phyloP scores from a whole-genome alignment of 2,329 filamentous ascomycete genomes.

The Nemania sp. region DNA sequence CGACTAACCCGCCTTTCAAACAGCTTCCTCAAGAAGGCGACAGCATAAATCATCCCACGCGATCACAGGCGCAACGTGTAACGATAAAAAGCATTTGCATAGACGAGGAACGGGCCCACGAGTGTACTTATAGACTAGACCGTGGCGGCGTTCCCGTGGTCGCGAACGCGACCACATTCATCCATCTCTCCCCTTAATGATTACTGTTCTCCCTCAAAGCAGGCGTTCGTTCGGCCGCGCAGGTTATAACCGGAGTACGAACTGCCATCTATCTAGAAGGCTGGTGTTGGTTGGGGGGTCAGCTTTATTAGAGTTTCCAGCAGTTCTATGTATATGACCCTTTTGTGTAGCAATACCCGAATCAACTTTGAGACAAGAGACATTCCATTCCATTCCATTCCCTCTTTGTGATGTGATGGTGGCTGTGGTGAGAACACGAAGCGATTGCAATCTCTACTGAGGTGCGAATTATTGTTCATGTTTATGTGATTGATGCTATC shows the following conservation, averaged over 20 bases:
- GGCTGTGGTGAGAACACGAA: too few species aligned
- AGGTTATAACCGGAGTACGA: conserved; percentile 24
- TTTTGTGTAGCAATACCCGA: conserved; percentile 15
- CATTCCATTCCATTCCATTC: too few species aligned
- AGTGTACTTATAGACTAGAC: conserved; percentile 44
- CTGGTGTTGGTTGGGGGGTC: conserved; percentile 18
- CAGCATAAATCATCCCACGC: conserved; percentile 60
- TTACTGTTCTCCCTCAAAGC: conserved; percentile 19
- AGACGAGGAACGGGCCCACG: conserved; percentile 40
- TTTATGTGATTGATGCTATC: too few species aligned
- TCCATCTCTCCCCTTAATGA: conserved; percentile 41
- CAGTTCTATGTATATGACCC: conserved; percentile 20
- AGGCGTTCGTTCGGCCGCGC: conserved; percentile 14
- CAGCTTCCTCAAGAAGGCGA: conserved; percentile 71
- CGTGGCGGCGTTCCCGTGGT: conserved; percentile 34
- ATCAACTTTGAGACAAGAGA: too few species aligned
- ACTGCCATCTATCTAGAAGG: conserved; percentile 23
- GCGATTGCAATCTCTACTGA: too few species aligned
- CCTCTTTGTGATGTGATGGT: too few species aligned
- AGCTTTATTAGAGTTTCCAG: conserved; percentile 16
- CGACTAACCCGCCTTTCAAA: conserved; percentile 9
- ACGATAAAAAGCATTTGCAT: conserved; percentile 42
- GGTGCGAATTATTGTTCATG: too few species aligned
- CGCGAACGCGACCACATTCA: conserved; percentile 37
- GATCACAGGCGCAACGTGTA: conserved; percentile 42